These are phyloP conservation scores for Orbilia brochopaga DNA, from an alignment of 2,329 filamentous ascomycete species.

Conservation along the genomic window DNA sequence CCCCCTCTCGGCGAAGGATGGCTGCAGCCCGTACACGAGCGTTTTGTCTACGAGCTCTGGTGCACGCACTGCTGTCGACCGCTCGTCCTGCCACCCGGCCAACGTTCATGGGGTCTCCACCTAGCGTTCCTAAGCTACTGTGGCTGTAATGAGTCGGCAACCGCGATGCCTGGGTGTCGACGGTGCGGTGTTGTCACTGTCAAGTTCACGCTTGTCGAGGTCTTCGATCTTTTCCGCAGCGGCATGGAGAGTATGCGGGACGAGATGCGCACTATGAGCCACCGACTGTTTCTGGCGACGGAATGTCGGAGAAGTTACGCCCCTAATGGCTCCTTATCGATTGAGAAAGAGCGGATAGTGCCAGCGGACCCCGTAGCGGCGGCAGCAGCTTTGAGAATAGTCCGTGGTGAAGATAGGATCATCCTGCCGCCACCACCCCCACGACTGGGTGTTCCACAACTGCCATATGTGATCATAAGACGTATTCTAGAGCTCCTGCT, in stretches of 20 bases:
- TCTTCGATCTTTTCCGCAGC: constrained; percentile 27
- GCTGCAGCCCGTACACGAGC: constrained; percentile 31
- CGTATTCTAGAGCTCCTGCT: constrained; percentile 21
- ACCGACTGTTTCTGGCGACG: constrained; percentile 30
- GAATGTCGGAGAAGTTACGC: constrained; percentile 15
- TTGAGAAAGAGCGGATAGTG: constrained; percentile 21
- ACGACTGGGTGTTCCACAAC: constrained; percentile 11
- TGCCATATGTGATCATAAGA: constrained; percentile 29
- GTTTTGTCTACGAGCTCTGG: constrained; percentile 24
- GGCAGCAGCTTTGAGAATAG: not conserved
- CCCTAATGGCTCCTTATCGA: not conserved
- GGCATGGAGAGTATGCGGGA: constrained; percentile 4
- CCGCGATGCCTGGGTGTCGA: constrained; percentile 22
- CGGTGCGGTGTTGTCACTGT: constrained; percentile 28
- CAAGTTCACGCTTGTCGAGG: constrained; percentile 32
- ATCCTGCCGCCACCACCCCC: constrained; percentile 7
- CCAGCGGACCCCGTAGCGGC: not conserved
- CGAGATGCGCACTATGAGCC: constrained; percentile 15
- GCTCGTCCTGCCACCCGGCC: constrained; percentile 1
- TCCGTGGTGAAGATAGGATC: constrained; percentile 4
- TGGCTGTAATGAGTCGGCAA: constrained; percentile 4
- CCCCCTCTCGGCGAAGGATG: not conserved
- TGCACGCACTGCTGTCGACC: constrained; percentile 38
- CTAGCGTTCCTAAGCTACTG: constrained; percentile 21
- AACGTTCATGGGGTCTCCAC: constrained; percentile 17